A percentile compares a stretch with the other conserved stretches of the same genome.
Conservation (phyloP, 1,284 basidiomycete species). For the Veloboletus limbatus region DNA sequence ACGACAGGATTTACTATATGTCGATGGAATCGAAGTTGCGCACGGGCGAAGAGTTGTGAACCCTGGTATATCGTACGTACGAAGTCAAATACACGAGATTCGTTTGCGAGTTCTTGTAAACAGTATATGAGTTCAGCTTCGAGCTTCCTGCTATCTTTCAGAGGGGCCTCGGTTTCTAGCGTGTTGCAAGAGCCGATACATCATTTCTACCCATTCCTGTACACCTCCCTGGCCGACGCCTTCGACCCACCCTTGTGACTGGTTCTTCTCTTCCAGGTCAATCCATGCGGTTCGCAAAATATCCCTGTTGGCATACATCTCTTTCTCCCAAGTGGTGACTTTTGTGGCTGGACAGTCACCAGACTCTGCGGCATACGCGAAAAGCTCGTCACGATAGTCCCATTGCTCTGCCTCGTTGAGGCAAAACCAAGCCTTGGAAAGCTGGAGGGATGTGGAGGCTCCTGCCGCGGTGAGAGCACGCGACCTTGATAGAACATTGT, state of each 20-base stretch:
- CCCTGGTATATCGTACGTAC: too few relatives aligned
- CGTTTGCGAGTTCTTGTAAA: neutral
- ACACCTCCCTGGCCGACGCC: constrained; percentile 56
- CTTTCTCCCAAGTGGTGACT: constrained; percentile 55
- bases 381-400: constrained; percentile 61
- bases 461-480: constrained; percentile 37
- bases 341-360: constrained; percentile 34
- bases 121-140: neutral
- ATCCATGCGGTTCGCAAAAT: constrained; percentile 57
- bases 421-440: constrained; percentile 56
- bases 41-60: too few relatives aligned
- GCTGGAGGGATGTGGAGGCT: constrained; percentile 33
- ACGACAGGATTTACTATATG: too few relatives aligned
- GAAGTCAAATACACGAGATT: neutral
- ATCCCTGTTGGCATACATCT: constrained; percentile 50
- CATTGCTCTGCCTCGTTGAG: constrained; percentile 56
- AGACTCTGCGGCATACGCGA: constrained; percentile 42
- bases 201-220: constrained; percentile 62
- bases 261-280: constrained; percentile 51
- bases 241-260: constrained; percentile 56
- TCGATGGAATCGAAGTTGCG: too few relatives aligned
- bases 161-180: constrained; percentile 21
- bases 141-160: constrained; percentile 3
- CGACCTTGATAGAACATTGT: constrained; percentile 47
- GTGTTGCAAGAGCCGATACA: constrained; percentile 45